These are phyloP conservation scores for Lavandula angustifolia DNA, from an alignment of 257 asterid genomes.

Conservation along the genomic window DNA sequence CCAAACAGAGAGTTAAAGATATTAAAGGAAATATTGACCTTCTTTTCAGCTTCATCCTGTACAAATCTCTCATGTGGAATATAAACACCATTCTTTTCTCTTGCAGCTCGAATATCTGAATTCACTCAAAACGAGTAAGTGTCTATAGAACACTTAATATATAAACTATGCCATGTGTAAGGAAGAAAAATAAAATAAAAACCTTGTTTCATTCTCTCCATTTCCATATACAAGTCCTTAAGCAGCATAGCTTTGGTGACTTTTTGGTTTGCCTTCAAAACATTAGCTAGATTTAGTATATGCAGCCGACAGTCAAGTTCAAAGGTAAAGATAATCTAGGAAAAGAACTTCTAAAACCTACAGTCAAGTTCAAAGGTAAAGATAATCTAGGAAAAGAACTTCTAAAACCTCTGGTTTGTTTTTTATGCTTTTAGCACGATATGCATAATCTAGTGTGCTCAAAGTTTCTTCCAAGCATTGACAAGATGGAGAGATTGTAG, in stretches of 20 bases:
- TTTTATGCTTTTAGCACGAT: conserved; percentile 83
- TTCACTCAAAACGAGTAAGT: background rate
- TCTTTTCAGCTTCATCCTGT: conserved; percentile 82
- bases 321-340: too few relatives aligned
- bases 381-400: conserved; percentile 6
- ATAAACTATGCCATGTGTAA: background rate
- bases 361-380: background rate
- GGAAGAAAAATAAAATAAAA: conserved; percentile 21
- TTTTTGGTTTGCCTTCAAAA: conserved; percentile 76
- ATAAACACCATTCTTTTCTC: conserved; percentile 85
- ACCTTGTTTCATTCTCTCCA: conserved; percentile 92
- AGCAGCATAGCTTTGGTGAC: conserved; percentile 70
- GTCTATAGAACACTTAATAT: conserved; percentile 1
- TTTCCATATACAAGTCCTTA: conserved; percentile 70
- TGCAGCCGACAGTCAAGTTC: background rate
- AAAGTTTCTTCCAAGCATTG: conserved; percentile 76
- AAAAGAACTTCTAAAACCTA: too few relatives aligned
- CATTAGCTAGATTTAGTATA: conserved; percentile 37
- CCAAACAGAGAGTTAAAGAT: conserved; percentile 9
- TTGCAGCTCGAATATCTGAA: conserved; percentile 85
- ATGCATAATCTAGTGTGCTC: conserved; percentile 82
- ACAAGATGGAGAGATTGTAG: conserved; percentile 78
- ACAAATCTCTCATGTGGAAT: conserved; percentile 80
- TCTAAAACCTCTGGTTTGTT: conserved; percentile 76
- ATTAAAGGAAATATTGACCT: conserved; percentile 43